phyloP scores from a whole-genome alignment of 495 filamentous ascomycete genomes.

The Peziza echinospora region DNA sequence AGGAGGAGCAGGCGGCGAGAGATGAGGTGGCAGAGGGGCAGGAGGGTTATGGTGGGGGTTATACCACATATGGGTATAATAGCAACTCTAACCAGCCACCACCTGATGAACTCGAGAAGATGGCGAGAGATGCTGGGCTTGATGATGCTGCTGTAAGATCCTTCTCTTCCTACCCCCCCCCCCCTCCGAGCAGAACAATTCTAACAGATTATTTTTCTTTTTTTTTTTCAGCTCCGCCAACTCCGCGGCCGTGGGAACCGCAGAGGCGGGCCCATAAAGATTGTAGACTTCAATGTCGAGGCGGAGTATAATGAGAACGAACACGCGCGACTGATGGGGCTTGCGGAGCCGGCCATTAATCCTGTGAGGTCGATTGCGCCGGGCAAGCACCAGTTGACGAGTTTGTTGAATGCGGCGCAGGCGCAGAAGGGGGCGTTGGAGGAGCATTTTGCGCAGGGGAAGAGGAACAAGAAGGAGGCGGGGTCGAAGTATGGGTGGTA shows the following conservation, averaged over 20 bases:
- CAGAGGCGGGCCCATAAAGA: slow-evolving; percentile 8
- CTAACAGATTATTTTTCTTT: slow-evolving; percentile 1
- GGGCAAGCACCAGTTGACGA: slow-evolving; percentile 17
- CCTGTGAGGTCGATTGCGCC: slow-evolving; percentile 17
- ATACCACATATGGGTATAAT: no score
- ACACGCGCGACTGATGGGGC: slow-evolving; percentile 15
- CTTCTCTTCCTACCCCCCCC: no score
- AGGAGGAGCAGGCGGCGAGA: background rate
- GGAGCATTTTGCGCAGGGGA: slow-evolving; percentile 17
- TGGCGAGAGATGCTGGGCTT: slow-evolving; percentile 12
- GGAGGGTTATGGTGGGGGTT: no score
- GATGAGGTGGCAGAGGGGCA: background rate
- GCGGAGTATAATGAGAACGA: slow-evolving; percentile 16
- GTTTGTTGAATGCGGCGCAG: slow-evolving; percentile 18
- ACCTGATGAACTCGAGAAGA: slow-evolving; percentile 12
- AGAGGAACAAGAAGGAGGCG: slow-evolving; percentile 18
- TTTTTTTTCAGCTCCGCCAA: no score
- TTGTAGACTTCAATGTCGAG: slow-evolving; percentile 19
- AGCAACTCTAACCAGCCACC: background rate
- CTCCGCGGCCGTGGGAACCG: slow-evolving; percentile 3
- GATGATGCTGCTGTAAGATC: slow-evolving; percentile 12
- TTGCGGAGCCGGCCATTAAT: slow-evolving; percentile 16
- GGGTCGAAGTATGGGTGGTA: slow-evolving; percentile 20
- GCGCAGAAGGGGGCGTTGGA: slow-evolving; percentile 18
- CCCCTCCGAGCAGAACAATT: no score